Evolutionary conservation across 2,329 filamentous ascomycete species (phyloP), one percentile per base, ranked within the genome.

Genomic region (Coniella vitis): DNA sequence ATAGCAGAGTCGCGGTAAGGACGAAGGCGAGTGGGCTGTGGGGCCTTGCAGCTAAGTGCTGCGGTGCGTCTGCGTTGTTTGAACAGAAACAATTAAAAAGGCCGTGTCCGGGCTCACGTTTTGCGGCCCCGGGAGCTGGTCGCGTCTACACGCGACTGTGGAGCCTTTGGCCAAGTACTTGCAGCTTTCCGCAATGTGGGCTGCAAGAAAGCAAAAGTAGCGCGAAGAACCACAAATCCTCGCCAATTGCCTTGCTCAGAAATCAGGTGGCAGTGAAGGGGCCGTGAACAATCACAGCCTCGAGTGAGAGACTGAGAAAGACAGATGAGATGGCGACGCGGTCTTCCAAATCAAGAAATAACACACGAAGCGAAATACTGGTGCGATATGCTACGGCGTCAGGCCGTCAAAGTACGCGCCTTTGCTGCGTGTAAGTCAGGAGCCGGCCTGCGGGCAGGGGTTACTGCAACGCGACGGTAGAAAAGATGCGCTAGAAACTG

Each of bases 31-130:
- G 25, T 29, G 25, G 14, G 22, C 17, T 29, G 29, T 16, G 29
- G 22, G 17, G 13, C 38, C 22, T 12, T 9, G 9, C 7, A 12
- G 22, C n/a, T n/a, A 25, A 41, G n/a, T 29, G 16, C 4, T 13
- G 36, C 4, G 37, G 13, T 22, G 22, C 17, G 10, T 32, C 17
- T 21, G 13, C 41, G 20, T 47, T 29, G 21, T 19, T 31, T 22
- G 25, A 31, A 29, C 32, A 47, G 36, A 47, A 36, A 38, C 39
- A 53, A 53, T 47, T 50, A 45, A 51, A 29, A 10, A 45, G 41
- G 45, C 32, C 37, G 44, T 46, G 39, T 40, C 31, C 17, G 45
- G 34, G 51, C 44, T 48, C 47, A 47, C 48, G 51, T 48, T 53
- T 50, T 53, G 38, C 39, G 43, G 38, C 44, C 39, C 42, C 34